phyloP scores from a whole-genome alignment of 768 basidiomycete genomes.

The Russula dissimulans region DNA sequence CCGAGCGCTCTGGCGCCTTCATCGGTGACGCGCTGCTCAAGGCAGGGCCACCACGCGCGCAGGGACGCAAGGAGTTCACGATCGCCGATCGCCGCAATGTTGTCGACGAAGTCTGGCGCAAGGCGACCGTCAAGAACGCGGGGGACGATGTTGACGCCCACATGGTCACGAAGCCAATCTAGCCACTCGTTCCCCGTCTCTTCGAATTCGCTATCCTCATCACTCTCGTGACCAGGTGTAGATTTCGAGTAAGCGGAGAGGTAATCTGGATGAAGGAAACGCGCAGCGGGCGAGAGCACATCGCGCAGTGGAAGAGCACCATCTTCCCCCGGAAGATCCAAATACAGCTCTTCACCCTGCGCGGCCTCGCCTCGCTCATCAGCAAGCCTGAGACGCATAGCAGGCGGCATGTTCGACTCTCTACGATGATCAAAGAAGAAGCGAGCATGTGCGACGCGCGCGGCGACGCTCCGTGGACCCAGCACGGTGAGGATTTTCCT shows the following conservation, averaged over 20 bases:
- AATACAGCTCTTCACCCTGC: conserved; percentile 8
- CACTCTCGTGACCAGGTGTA: background rate
- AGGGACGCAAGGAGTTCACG: conserved; percentile 2
- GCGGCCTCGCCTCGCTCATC: background rate
- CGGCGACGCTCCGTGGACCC: background rate
- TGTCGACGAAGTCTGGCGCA: conserved; percentile 8
- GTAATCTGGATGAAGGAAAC: conserved; percentile 10
- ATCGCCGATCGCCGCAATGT: background rate
- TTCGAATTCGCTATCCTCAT: background rate
- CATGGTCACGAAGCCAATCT: conserved; percentile 14
- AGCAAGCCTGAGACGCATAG: conserved; percentile 3
- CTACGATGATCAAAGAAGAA: conserved; percentile 18
- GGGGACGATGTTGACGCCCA: conserved; percentile 14
- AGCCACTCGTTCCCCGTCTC: conserved; percentile 12
- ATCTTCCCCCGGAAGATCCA: conserved; percentile 1
- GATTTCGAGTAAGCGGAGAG: conserved; percentile 5
- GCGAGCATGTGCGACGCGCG: conserved; percentile 4
- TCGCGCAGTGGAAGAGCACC: conserved; percentile 4
- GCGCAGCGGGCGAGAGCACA: conserved; percentile 5
- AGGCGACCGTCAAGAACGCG: conserved; percentile 12
- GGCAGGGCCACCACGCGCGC: conserved; percentile 10
- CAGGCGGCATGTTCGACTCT: background rate
- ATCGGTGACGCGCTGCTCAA: background rate
- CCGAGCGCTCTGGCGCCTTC: conserved; percentile 1
- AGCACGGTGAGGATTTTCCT: conserved; percentile 1